Base-by-base conservation (phyloP, 2,329 filamentous ascomycete genomes). In the Byssochlamys sp. region DNA sequence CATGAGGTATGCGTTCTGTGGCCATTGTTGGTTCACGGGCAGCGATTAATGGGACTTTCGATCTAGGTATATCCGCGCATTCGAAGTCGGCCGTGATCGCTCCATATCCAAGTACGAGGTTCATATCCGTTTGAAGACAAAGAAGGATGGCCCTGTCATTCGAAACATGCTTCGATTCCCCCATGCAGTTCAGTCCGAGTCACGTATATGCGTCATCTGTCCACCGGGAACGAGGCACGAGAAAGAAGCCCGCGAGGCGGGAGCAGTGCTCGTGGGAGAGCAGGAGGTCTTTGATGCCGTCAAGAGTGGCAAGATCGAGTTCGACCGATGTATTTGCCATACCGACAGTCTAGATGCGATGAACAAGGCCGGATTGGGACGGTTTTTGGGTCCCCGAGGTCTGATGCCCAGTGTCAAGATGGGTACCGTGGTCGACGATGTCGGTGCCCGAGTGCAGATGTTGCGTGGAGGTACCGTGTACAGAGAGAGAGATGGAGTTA, bases 341-440 rank as follows among this genome's bases (percentile, higher is more conserved):
- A 80, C 81, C 54, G 84, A 89, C 65, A 91, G 86, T 65, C 79
- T 94, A 64, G 81, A 82, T 55, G 90, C 88, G 57, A 78, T 99
- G 67, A 88, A 87, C 71, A 91, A 94, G 78, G 87, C 91, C 35
- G 84, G 83, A 0, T 73, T 99, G 61, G 92, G 88, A 62, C 83
- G 87, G 63, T 81, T 96, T 50, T 79, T 99, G 24, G 94, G 94
- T 67, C 94, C 95, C 52, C 86, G 84, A 73, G 91, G 91, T 2
- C 75, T 99, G 68, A 97, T 99, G 94, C 94, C 94, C 4, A 95
- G 84, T 71, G 77, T 82, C 59, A 96, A 96, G 80, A 84, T 84
- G 61, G 91, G 90, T 62, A 97, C 94, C 0, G 88, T 99, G 57
- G 90, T 95, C 26, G 87, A 83, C 68, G 88, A 95, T 70, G 82